phyloP scores from a whole-genome alignment of 2,329 filamentous ascomycete genomes.

The Leptographium lundbergii region DNA sequence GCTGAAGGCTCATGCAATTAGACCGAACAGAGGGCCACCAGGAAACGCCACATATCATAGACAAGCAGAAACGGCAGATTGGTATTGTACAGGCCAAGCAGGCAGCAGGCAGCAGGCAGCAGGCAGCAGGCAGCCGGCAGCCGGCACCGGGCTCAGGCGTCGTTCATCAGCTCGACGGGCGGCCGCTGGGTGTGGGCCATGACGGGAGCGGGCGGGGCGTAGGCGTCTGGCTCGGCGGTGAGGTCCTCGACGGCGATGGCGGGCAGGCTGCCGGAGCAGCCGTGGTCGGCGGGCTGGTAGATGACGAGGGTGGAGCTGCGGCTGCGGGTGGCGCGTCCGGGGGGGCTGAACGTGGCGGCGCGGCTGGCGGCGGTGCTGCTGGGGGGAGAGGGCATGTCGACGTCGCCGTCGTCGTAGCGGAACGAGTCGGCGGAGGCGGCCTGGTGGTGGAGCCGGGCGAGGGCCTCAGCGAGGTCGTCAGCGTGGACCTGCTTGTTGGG shows the following conservation, averaged over 20 bases:
- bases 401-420: constrained; percentile 37
- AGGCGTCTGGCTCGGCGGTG: constrained; percentile 48
- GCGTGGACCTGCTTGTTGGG: constrained; percentile 59
- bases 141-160: constrained; percentile 16
- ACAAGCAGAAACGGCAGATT: background rate
- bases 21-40: background rate
- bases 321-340: constrained; percentile 27
- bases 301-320: constrained; percentile 50
- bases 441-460: constrained; percentile 46
- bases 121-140: too few species aligned
- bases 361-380: constrained; percentile 20
- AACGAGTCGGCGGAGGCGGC: constrained; percentile 5
- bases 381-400: constrained; percentile 26
- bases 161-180: constrained; percentile 51
- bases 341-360: constrained; percentile 14
- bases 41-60: background rate
- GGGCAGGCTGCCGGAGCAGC: background rate
- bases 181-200: constrained; percentile 49
- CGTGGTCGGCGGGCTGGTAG: constrained; percentile 45
- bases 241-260: constrained; percentile 28
- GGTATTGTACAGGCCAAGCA: background rate
- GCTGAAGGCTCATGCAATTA: background rate
- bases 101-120: too few species aligned
- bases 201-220: constrained; percentile 25
- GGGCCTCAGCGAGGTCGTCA: constrained; percentile 53